phyloP scores from a whole-genome alignment of 768 basidiomycete genomes.

The Xerocomellus intermedius region DNA sequence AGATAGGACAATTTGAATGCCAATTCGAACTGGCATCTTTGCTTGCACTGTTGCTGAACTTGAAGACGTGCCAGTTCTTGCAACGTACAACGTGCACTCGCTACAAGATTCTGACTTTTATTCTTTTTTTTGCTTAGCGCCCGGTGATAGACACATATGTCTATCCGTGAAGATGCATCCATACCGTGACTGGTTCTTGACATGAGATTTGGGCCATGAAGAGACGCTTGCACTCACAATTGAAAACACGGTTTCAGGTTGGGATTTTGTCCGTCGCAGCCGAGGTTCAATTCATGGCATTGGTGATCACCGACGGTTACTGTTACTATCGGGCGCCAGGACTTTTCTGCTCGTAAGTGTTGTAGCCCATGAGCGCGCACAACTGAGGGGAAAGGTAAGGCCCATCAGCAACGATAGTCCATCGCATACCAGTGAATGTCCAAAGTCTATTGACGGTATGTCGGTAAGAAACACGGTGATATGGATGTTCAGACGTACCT shows the following conservation, averaged over 20 bases:
- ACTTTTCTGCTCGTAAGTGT: constrained; percentile 54
- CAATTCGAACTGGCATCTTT: constrained; percentile 40
- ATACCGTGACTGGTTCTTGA: constrained; percentile 38
- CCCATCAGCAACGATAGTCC: too few species aligned
- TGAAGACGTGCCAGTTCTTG: constrained; percentile 53
- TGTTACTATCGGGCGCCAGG: constrained; percentile 66
- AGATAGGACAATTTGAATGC: neutral
- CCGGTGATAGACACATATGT: constrained; percentile 56
- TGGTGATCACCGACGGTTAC: constrained; percentile 53
- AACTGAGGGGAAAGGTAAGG: constrained; percentile 24
- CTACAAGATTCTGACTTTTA: constrained; percentile 56
- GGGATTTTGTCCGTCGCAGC: constrained; percentile 67
- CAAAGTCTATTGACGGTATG: constrained; percentile 1
- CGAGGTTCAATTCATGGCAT: constrained; percentile 56
- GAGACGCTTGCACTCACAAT: constrained; percentile 43
- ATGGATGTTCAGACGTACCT: too few species aligned
- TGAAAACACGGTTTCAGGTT: constrained; percentile 54
- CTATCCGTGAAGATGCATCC: constrained; percentile 40
- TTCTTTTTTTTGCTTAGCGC: constrained; percentile 62
- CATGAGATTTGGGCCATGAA: neutral
- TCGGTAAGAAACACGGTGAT: too few species aligned
- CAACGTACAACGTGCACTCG: constrained; percentile 47
- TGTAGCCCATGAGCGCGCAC: constrained; percentile 39
- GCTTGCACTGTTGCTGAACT: constrained; percentile 33
- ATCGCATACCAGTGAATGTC: constrained; percentile 12